Evolutionary conservation across 345 rosid genomes (phyloP).

Genomic region (Toxicodendron radicans): DNA sequence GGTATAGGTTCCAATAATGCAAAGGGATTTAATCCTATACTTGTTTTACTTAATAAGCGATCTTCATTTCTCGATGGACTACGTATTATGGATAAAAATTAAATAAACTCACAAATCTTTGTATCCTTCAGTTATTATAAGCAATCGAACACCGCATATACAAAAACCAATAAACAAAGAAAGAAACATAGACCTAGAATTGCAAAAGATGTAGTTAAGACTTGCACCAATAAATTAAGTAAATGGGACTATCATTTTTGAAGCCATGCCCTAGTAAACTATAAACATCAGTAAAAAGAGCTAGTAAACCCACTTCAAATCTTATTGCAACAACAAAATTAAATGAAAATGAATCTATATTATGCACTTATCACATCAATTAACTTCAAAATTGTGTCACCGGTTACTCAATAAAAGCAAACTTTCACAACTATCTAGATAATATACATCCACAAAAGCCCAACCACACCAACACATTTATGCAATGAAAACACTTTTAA

Average conservation of each 20-base stretch:
- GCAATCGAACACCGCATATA: neutral
- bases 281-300: neutral
- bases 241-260: neutral
- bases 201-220: neutral
- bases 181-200: too few relatives aligned
- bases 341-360: neutral
- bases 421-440: neutral
- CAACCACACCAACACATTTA: neutral
- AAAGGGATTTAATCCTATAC: neutral
- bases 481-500: neutral
- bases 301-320: neutral
- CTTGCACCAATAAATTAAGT: neutral
- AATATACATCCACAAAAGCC: neutral
- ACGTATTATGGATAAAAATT: too few relatives aligned
- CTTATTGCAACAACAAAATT: neutral
- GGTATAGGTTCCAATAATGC: neutral
- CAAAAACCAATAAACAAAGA: neutral
- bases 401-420: neutral
- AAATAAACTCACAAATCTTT: neutral
- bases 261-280: neutral
- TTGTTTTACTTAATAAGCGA: neutral
- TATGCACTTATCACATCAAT: neutral
- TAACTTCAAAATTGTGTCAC: neutral
- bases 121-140: neutral
- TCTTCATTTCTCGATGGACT: neutral